These are phyloP conservation scores for Leishmania arabica DNA, from an alignment of 208 protist genomes.

Conservation along the genomic window DNA sequence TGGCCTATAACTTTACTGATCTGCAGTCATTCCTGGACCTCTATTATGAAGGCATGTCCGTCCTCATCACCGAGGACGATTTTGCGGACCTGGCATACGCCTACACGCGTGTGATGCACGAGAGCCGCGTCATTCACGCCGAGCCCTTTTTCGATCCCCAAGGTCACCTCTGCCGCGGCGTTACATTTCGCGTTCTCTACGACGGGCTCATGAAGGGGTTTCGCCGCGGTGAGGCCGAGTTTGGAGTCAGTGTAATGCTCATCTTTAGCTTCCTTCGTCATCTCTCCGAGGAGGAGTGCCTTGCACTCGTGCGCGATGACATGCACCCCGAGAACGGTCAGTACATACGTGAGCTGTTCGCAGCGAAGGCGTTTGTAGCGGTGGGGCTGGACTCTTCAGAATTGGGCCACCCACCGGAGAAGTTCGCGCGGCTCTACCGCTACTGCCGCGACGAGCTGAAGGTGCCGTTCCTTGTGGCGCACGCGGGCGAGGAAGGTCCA, in stretches of 20 bases:
- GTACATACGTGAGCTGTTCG: conserved; percentile 49
- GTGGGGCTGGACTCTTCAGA: conserved; percentile 56
- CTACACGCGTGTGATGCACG: conserved; percentile 45
- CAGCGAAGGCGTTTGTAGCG: conserved; percentile 39
- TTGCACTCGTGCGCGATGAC: conserved; percentile 40
- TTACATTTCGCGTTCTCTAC: conserved; percentile 46
- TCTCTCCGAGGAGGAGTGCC: conserved; percentile 42
- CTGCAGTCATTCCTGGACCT: conserved; percentile 59
- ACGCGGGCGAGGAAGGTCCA: conserved; percentile 62
- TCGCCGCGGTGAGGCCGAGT: conserved; percentile 33
- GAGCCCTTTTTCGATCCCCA: conserved; percentile 70
- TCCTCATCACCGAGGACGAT: conserved; percentile 51
- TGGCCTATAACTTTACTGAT: conserved; percentile 54
- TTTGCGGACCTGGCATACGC: conserved; percentile 51
- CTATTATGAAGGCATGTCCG: conserved; percentile 57
- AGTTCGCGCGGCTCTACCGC: conserved; percentile 52
- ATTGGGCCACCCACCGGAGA: conserved; percentile 46
- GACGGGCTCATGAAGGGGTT: conserved; percentile 45
- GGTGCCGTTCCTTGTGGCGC: conserved; percentile 42
- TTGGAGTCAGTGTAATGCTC: conserved; percentile 35
- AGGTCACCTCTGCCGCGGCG: conserved; percentile 42
- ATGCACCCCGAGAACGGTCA: conserved; percentile 27
- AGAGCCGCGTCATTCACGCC: conserved; percentile 34
- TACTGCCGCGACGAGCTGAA: conserved; percentile 46
- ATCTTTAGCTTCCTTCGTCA: conserved; percentile 64